Base-by-base conservation (phyloP, 768 basidiomycete genomes). In the Cyclocybe aegerita region DNA sequence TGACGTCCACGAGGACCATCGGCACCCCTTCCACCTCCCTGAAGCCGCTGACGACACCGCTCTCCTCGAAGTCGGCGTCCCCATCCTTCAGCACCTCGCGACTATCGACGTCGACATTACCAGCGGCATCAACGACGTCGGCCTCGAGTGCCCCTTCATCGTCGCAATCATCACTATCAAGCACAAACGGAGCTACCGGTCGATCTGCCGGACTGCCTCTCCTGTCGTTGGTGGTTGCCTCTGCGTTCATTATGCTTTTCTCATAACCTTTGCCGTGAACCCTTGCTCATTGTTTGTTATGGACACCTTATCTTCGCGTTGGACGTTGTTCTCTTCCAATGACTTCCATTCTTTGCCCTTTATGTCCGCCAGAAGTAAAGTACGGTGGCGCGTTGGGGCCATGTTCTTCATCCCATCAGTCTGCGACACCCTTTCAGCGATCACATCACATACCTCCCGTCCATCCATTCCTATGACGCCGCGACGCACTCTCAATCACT, bases 1-100 rank as follows among this genome's bases (percentile, higher is more conserved):
- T 61, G 33, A 57, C 74, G 12, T 58, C 62, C 2, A 70, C 80
- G 9, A 65, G 76, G 9, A 69, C 77, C 0, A 69, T 75, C 41
- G 66, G 72, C 39, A 64, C 60, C 3, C 55, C 67, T 11, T 62
- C 63, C 40, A 63, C 58, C 35, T 64, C 61, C 36, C 55, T 45
- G 31, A 60, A 51, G 4, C 58, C 57, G 35, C 59, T 51, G 34
- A 46, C 49, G 45, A 35, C 60, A 38, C 8, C 46, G 39, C 60
- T 29, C 14, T 44, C 60, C 43, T 43, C 58, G 10, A 49, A 59
- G 14, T 33, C 64, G 8, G 10, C 57, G 30, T 38, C 54, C 39
- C 42, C 57, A 7, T 52, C 56, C 17, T 57, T 55, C 8, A 46
- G 46, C 12, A 34, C 32, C 4, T 42, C 48, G 10, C 29, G 32